Evolutionary conservation across 2,329 filamentous ascomycete genomes (phyloP).

Genomic region (Lachnellula arida): DNA sequence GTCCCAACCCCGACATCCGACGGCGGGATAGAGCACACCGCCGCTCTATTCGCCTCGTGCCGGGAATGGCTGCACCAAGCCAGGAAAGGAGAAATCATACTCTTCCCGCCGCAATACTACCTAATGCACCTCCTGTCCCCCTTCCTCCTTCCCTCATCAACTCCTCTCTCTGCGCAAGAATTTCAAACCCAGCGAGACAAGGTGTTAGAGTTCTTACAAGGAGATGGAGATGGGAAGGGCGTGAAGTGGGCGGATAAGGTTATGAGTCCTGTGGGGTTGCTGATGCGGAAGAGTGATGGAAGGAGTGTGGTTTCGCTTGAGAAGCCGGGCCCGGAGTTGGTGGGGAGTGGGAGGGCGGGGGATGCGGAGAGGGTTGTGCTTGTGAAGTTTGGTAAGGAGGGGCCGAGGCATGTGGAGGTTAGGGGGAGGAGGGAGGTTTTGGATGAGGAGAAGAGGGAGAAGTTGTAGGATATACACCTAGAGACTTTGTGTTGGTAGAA

Average conservation of each 20-base stretch:
- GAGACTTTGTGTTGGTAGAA: too few species aligned
- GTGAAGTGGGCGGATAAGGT: slow-evolving; percentile 52
- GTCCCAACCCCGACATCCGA: slow-evolving; percentile 61
- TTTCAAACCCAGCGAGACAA: slow-evolving; percentile 46
- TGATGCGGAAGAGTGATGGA: slow-evolving; percentile 46
- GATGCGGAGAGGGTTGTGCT: slow-evolving; percentile 57
- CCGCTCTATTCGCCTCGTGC: slow-evolving; percentile 71
- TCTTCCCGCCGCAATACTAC: slow-evolving; percentile 89
- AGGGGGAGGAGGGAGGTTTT: slow-evolving; percentile 45
- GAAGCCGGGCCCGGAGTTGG: slow-evolving; percentile 52
- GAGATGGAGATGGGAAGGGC: slow-evolving; percentile 38
- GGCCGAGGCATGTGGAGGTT: slow-evolving; percentile 51
- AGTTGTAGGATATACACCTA: background rate
- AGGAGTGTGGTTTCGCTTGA: slow-evolving; percentile 53
- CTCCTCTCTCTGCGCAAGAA: slow-evolving; percentile 24
- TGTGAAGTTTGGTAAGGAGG: slow-evolving; percentile 47
- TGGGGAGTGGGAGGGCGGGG: slow-evolving; percentile 44
- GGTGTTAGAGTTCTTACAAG: slow-evolving; percentile 49
- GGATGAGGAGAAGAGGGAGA: slow-evolving; percentile 38
- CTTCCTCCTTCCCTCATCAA: slow-evolving; percentile 40
- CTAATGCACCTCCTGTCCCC: slow-evolving; percentile 56
- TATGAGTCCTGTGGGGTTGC: slow-evolving; percentile 50
- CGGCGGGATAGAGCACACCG: slow-evolving; percentile 61
- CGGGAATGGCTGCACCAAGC: slow-evolving; percentile 65
- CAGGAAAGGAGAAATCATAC: slow-evolving; percentile 61